Evolutionary conservation across 164 flowering plant genomes (phyloP).

Genomic region (Stephania japonica): DNA sequence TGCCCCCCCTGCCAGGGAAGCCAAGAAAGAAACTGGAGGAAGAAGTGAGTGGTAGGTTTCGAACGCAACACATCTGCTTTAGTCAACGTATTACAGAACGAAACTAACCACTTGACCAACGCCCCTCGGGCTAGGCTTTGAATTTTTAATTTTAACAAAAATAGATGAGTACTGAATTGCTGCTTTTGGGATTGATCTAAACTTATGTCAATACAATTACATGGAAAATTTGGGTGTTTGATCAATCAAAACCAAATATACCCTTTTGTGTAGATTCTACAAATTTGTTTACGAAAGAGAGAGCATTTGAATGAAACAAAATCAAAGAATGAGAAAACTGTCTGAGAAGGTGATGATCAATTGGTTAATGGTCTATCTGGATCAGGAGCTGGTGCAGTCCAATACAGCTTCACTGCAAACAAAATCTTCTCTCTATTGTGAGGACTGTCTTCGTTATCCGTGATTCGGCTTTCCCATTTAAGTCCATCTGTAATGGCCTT

Average conservation of each 20-base stretch:
- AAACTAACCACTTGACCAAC: no score
- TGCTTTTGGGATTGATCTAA: background rate
- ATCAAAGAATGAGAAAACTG: background rate
- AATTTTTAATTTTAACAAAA: no score
- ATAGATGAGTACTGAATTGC: background rate
- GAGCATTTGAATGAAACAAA: background rate
- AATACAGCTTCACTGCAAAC: slow-evolving; percentile 54
- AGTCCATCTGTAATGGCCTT: slow-evolving; percentile 51
- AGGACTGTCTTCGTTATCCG: slow-evolving; percentile 75
- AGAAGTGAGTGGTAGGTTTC: no score
- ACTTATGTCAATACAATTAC: background rate
- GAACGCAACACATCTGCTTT: no score
- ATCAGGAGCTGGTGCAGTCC: slow-evolving; percentile 55
- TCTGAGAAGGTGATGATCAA: background rate
- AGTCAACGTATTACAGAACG: no score
- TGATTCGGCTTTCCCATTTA: slow-evolving; percentile 55
- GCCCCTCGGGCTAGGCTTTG: background rate
- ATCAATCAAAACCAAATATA: no score
- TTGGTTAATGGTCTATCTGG: slow-evolving; percentile 10
- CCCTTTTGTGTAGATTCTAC: background rate
- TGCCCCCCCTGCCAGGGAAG: no score
- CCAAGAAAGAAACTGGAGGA: no score
- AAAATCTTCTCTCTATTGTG: slow-evolving; percentile 56
- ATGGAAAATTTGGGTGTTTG: no score
- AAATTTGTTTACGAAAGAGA: background rate